These are phyloP conservation scores for Acacia crassicarpa DNA, from an alignment of 306 rosid genomes.

Conservation along the genomic window DNA sequence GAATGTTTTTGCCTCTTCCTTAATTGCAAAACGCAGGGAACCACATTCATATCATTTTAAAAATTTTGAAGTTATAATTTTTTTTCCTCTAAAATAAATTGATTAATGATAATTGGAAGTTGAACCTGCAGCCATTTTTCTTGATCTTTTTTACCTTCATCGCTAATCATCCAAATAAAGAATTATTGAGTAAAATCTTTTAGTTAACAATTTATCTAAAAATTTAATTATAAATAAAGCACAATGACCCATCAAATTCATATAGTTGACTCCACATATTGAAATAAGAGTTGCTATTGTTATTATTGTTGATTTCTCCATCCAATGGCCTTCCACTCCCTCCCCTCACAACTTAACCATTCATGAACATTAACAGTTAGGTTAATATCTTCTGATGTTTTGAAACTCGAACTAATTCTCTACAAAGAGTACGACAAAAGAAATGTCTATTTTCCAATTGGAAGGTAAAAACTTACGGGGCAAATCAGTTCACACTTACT, in stretches of 20 bases:
- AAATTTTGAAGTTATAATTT: not conserved
- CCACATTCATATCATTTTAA: not conserved
- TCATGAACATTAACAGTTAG: not conserved
- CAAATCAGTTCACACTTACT: conserved; percentile 6
- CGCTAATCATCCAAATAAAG: not conserved
- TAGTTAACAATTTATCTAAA: no score
- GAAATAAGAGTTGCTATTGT: no score
- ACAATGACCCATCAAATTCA: no score
- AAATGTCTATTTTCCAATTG: not conserved
- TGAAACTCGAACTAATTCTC: not conserved
- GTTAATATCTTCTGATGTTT: not conserved
- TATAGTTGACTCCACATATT: no score
- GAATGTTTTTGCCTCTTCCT: not conserved
- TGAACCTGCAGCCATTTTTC: not conserved
- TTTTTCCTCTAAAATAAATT: not conserved
- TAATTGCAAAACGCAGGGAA: not conserved
- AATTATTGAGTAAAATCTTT: no score
- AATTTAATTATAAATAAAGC: no score
- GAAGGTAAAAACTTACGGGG: not conserved
- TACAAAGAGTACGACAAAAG: conserved; percentile 1
- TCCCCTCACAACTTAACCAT: not conserved
- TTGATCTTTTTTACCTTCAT: not conserved
- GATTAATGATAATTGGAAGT: not conserved
- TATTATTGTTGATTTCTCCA: not conserved
- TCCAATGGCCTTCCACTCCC: not conserved